These are phyloP conservation scores for Aureobasidium sp. DNA, from an alignment of 2,329 filamentous ascomycete species.

Conservation along the genomic window DNA sequence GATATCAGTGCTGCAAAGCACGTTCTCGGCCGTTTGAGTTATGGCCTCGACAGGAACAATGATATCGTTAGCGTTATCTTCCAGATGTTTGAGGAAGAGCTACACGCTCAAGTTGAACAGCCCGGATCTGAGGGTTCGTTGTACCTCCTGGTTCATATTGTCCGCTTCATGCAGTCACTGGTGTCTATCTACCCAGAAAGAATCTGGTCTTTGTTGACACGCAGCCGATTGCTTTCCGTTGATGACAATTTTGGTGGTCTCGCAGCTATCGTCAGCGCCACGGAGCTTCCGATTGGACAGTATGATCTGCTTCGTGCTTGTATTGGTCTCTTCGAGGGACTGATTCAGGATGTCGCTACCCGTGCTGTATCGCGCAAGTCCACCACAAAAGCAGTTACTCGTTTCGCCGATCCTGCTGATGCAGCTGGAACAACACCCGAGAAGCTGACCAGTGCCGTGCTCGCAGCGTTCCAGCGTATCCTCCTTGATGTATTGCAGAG, in stretches of 20 bases:
- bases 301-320: conserved; percentile 72
- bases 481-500: conserved; percentile 80
- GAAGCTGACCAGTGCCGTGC: conserved; percentile 62
- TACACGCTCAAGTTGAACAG: conserved; percentile 40
- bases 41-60: conserved; percentile 44
- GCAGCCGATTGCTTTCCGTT: conserved; percentile 69
- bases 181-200: conserved; percentile 66
- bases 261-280: conserved; percentile 67
- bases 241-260: conserved; percentile 71
- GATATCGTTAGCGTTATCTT: conserved; percentile 78
- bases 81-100: conserved; percentile 70
- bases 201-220: conserved; percentile 82
- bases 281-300: conserved; percentile 68
- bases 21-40: conserved; percentile 43
- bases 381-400: conserved; percentile 42
- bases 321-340: conserved; percentile 61
- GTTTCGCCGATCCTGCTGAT: conserved; percentile 38
- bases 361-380: conserved; percentile 60
- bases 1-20: conserved; percentile 33
- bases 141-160: conserved; percentile 63
- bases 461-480: conserved; percentile 64
- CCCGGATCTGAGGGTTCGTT: conserved; percentile 56
- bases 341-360: conserved; percentile 67
- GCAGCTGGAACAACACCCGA: conserved; percentile 68
- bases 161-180: conserved; percentile 71